Percentiles rank a stretch among this genome's conserved stretches.
Conservation (phyloP, 75 land plant genomes). For the Isoetes taiwanensis region DNA sequence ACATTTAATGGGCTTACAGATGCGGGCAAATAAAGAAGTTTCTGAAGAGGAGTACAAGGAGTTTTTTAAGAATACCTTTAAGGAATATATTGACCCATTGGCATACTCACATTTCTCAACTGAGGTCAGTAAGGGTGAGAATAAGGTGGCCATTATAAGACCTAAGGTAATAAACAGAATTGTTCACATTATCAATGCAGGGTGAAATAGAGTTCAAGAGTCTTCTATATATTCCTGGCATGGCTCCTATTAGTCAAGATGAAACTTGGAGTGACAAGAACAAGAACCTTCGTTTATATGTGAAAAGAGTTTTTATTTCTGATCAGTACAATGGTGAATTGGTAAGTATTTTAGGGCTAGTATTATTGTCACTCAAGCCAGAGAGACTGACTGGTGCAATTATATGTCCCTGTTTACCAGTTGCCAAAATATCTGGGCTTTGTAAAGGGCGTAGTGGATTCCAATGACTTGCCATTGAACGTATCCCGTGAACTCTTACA, state of each 20-base stretch:
- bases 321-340: slow-evolving; percentile 97
- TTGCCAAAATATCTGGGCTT: slow-evolving; percentile 89
- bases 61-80: slow-evolving; percentile 82
- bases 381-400: background rate
- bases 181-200: no score
- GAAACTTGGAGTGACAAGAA: slow-evolving; percentile 64
- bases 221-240: slow-evolving; percentile 72
- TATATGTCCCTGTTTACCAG: slow-evolving; percentile 20
- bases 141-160: slow-evolving; percentile 50
- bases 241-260: slow-evolving; percentile 55
- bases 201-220: slow-evolving; percentile 98
- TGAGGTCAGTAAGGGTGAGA: slow-evolving; percentile 96
- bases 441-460: slow-evolving; percentile 94
- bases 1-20: slow-evolving; percentile 20
- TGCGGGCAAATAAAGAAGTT: slow-evolving; percentile 76
- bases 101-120: slow-evolving; percentile 79
- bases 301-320: slow-evolving; percentile 91
- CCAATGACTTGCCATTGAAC: slow-evolving; percentile 91
- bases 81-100: slow-evolving; percentile 85
- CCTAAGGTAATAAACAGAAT: no score
- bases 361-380: background rate
- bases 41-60: slow-evolving; percentile 67
- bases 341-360: slow-evolving; percentile 30
- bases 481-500: slow-evolving; percentile 95
- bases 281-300: slow-evolving; percentile 87